These are phyloP conservation scores for Colletotrichum tamarilloi DNA, from an alignment of 2,329 filamentous ascomycete genomes.

Conservation along the genomic window DNA sequence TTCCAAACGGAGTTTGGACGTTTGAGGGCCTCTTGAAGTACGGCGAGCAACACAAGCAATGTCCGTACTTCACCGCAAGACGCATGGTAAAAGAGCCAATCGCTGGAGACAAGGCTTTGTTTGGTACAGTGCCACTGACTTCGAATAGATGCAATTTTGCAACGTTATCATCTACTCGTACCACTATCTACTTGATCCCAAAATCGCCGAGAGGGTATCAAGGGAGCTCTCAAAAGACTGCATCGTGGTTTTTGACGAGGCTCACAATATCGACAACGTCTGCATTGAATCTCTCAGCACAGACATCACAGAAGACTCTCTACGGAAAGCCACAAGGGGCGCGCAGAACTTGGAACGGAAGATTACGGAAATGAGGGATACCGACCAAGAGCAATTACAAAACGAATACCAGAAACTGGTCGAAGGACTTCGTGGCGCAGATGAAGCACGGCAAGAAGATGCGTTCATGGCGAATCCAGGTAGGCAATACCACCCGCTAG, in stretches of 20 bases:
- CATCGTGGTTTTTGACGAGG: constrained; percentile 98
- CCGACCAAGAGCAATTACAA: constrained; percentile 92
- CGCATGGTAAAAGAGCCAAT: constrained; percentile 75
- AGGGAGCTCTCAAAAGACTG: constrained; percentile 97
- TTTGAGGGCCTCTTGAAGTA: constrained; percentile 90
- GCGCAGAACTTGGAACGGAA: constrained; percentile 91
- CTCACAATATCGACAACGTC: constrained; percentile 99
- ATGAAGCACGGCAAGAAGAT: constrained; percentile 91
- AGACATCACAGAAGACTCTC: constrained; percentile 93
- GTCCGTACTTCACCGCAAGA: constrained; percentile 94
- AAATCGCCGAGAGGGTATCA: constrained; percentile 95
- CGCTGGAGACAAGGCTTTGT: neutral
- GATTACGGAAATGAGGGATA: constrained; percentile 95
- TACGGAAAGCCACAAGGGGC: constrained; percentile 89
- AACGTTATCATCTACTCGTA: constrained; percentile 99
- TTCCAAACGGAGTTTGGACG: constrained; percentile 96
- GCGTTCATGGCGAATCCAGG: constrained; percentile 95
- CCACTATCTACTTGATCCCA: constrained; percentile 96
- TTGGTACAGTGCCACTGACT: constrained; percentile 2
- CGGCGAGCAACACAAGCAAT: constrained; percentile 95
- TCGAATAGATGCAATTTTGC: constrained; percentile 89
- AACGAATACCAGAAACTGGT: constrained; percentile 96
- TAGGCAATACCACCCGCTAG: constrained; percentile 40
- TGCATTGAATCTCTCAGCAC: constrained; percentile 98
- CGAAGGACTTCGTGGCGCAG: constrained; percentile 87